These are phyloP conservation scores for Sclerotiophoma versabilis DNA, from an alignment of 2,329 filamentous ascomycete genomes.

Conservation along the genomic window DNA sequence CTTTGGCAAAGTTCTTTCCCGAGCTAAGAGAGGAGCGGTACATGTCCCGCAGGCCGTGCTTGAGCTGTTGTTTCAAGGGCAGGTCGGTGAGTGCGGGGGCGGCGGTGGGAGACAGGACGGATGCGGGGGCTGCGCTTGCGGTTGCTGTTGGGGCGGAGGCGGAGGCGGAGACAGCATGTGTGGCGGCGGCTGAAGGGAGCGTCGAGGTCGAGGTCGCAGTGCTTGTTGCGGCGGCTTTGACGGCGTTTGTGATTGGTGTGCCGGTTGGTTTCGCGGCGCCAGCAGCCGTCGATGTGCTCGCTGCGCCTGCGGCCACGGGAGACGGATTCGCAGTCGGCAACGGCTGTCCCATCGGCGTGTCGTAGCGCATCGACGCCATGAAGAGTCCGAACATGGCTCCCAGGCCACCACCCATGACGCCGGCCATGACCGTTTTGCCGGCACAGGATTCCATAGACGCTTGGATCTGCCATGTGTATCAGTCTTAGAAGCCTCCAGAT, in stretches of 20 bases:
- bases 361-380: constrained; percentile 99
- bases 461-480: constrained; percentile 68
- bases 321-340: constrained; percentile 23
- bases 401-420: constrained; percentile 91
- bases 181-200: constrained; percentile 32
- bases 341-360: constrained; percentile 75
- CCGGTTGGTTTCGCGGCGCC: constrained; percentile 26
- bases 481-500: constrained; percentile 9
- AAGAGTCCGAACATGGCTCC: constrained; percentile 95
- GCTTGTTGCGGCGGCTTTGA: constrained; percentile 49
- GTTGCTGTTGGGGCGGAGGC: constrained; percentile 52
- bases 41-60: constrained; percentile 92
- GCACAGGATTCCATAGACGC: constrained; percentile 89
- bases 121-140: constrained; percentile 22
- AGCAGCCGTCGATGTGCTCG: constrained; percentile 31
- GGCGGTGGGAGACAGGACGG: constrained; percentile 47
- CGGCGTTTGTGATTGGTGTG: constrained; percentile 37
- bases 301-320: constrained; percentile 42
- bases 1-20: constrained; percentile 92
- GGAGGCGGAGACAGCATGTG: constrained; percentile 50
- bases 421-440: constrained; percentile 86
- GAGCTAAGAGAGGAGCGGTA: constrained; percentile 80
- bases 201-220: constrained; percentile 53
- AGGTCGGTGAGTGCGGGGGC: constrained; percentile 64
- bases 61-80: constrained; percentile 83